Evolutionary conservation across 768 basidiomycete species (phyloP).

Genomic region (Tulasnella sp.): DNA sequence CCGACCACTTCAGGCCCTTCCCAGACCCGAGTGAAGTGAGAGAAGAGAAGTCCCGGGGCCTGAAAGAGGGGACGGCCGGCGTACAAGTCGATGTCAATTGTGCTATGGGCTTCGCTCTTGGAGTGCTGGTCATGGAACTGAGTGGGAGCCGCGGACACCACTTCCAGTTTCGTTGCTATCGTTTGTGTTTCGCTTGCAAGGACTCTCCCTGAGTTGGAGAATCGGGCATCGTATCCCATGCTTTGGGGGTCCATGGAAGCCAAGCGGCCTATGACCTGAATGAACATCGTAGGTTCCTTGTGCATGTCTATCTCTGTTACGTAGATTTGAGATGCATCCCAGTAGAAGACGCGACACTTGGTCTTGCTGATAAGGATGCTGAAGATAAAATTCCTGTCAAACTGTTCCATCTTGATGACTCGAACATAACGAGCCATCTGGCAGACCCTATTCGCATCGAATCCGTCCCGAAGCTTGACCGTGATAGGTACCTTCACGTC

Average conservation of each 20-base stretch:
- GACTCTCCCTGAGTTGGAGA: constrained; percentile 1
- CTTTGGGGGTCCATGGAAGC: neutral
- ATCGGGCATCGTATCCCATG: constrained; percentile 1
- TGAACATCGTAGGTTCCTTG: neutral
- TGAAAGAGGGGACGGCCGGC: neutral
- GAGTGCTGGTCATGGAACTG: neutral
- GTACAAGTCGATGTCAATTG: neutral
- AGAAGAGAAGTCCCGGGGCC: neutral
- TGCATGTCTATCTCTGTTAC: neutral
- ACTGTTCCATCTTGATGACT: constrained; percentile 7
- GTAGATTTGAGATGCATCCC: neutral
- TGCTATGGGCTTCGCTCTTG: neutral
- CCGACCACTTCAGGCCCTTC: neutral
- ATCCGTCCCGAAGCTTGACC: neutral
- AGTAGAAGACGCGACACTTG: constrained; percentile 15
- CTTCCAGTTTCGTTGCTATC: neutral
- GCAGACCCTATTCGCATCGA: neutral
- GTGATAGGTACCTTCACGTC: neutral
- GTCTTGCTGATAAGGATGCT: constrained; percentile 12
- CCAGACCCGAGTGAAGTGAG: neutral
- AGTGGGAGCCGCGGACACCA: neutral
- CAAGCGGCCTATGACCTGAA: constrained; percentile 8
- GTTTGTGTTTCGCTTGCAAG: neutral
- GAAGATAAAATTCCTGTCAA: neutral
- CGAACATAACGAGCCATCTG: constrained; percentile 18